Percentiles rank a stretch among this genome's conserved stretches.
phyloP scores from a whole-genome alignment of 1,284 basidiomycete species.

The Cerrena zonata region DNA sequence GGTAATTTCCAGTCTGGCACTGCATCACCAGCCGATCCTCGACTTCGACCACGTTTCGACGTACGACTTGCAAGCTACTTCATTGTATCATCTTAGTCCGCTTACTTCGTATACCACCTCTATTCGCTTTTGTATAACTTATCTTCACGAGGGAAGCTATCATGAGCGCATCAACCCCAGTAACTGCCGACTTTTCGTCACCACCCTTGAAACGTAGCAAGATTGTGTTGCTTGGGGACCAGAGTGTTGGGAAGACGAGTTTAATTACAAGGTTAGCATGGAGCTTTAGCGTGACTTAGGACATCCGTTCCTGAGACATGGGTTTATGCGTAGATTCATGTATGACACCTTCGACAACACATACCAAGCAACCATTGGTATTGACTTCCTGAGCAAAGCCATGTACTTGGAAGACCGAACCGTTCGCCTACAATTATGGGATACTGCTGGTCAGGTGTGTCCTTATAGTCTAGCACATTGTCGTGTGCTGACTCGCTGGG shows the following conservation, averaged over 20 bases:
- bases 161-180: constrained; percentile 51
- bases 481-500: neutral
- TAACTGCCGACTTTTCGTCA: constrained; percentile 76
- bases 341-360: constrained; percentile 99
- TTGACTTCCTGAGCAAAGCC: constrained; percentile 98
- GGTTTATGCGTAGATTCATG: constrained; percentile 68
- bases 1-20: neutral
- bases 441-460: constrained; percentile 90
- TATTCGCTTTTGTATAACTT: neutral
- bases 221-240: constrained; percentile 89
- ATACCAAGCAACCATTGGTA: constrained; percentile 99
- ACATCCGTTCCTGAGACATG: neutral
- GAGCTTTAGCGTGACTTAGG: too few relatives aligned
- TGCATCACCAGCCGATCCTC: too few relatives aligned
- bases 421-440: constrained; percentile 95
- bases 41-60: neutral
- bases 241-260: constrained; percentile 94
- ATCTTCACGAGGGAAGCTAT: neutral
- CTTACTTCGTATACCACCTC: too few relatives aligned
- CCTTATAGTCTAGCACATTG: neutral
- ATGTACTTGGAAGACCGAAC: constrained; percentile 99
- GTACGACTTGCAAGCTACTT: too few relatives aligned
- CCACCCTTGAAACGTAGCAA: constrained; percentile 91
- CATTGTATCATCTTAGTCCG: too few relatives aligned
- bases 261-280: constrained; percentile 81